Conservation (phyloP, 2,329 filamentous ascomycete genomes). For the Dothideomycetes sp. region DNA sequence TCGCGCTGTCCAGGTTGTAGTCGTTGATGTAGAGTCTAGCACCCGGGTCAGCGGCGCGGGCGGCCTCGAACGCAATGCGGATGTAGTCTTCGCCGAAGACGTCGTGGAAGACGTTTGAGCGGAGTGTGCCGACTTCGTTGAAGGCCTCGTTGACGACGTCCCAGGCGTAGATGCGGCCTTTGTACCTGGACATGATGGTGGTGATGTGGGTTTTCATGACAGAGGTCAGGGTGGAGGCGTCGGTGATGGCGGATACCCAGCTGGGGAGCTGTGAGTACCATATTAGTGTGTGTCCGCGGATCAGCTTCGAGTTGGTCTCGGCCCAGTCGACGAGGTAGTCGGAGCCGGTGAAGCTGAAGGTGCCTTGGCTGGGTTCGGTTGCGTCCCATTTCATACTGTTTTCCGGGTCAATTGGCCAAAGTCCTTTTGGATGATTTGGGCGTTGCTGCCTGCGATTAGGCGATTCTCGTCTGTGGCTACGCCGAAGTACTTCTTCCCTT, state of each 20-base stretch:
- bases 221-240: conserved; percentile 39
- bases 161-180: conserved; percentile 52
- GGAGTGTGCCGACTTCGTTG: conserved; percentile 50
- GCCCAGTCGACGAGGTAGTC: conserved; percentile 53
- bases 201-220: conserved; percentile 52
- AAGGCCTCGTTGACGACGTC: conserved; percentile 13
- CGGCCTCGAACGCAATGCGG: conserved; percentile 57
- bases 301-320: conserved; percentile 41
- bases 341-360: conserved; percentile 45
- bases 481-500: conserved; percentile 57
- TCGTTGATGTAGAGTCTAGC: conserved; percentile 71
- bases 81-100: conserved; percentile 62
- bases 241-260: conserved; percentile 48
- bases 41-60: conserved; percentile 52
- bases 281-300: conserved; percentile 56
- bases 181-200: conserved; percentile 46
- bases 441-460: conserved; percentile 39
- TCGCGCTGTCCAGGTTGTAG: conserved; percentile 49
- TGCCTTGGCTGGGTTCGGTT: conserved; percentile 35
- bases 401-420: conserved; percentile 58
- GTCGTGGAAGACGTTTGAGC: conserved; percentile 52
- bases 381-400: conserved; percentile 63
- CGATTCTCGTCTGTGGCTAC: conserved; percentile 44
- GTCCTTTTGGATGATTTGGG: conserved; percentile 47
- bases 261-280: conserved; percentile 44